Evolutionary conservation across 768 basidiomycete genomes (phyloP).

Genomic region (Dacryopinax primogenitus): DNA sequence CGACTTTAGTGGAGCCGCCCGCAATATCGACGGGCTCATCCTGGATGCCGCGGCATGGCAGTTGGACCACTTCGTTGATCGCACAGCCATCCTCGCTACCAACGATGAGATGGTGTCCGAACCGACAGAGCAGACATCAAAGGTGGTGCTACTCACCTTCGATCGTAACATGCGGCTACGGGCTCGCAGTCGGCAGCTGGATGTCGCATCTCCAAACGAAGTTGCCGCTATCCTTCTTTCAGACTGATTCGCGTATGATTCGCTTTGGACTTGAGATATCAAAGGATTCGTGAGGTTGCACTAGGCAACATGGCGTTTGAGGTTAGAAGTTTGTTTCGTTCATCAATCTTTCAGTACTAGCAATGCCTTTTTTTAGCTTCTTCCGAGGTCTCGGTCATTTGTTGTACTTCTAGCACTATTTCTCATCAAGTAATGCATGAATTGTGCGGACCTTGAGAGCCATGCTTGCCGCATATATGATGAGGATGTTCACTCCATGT

Average conservation of each 20-base stretch:
- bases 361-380: neutral
- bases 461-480: neutral
- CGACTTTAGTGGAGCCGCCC: slow-evolving; percentile 45
- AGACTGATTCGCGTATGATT: neutral
- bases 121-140: slow-evolving; percentile 40
- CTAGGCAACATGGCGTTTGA: neutral
- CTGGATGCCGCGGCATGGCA: slow-evolving; percentile 89
- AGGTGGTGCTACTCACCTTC: slow-evolving; percentile 79
- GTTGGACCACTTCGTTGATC: slow-evolving; percentile 80
- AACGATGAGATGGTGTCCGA: slow-evolving; percentile 23
- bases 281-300: neutral
- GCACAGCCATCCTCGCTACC: slow-evolving; percentile 49
- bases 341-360: neutral
- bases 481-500: neutral
- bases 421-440: neutral
- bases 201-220: slow-evolving; percentile 77
- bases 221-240: slow-evolving; percentile 49
- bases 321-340: neutral
- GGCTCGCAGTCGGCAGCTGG: slow-evolving; percentile 72
- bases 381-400: neutral
- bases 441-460: neutral
- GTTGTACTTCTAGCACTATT: neutral
- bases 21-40: slow-evolving; percentile 91
- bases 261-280: neutral
- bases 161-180: slow-evolving; percentile 94